Evolutionary conservation across 1,284 basidiomycete genomes (phyloP), one percentile per base, ranked within the genome.

Genomic region (Ceratobasidium theobromae): DNA sequence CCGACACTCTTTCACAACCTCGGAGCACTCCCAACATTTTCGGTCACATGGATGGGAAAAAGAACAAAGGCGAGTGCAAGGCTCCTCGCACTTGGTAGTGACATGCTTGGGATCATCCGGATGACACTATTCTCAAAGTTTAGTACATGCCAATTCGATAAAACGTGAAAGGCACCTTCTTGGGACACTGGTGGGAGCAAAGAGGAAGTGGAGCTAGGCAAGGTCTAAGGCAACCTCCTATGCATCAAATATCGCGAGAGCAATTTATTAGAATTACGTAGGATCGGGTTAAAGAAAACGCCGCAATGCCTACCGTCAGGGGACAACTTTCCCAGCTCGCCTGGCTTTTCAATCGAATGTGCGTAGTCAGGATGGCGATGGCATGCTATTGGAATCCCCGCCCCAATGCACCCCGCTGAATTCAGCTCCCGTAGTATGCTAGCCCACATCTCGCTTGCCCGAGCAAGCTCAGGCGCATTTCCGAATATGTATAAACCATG

Each of bases 401-500:
- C 67, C 9, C 86, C 86, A 14, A 89, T 67, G 11, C 76, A 75
- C 5, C 79, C 81, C 28, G 77, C 71, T 1, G 72, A 70, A 25
- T 81, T 77, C 18, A 90, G 74, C 70, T 86, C 80, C 9, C 83
- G 77, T 1, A 89, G 74, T 16, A 91, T 77, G 0, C 74, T 75
- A 0, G 72, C 71, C 90, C 89, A 91, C 79, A 87, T 88, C 5
- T 71, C 52, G 67, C 81, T 86, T 72, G 73, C 76, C 40, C 73
- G 73, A 1, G 79, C 75, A 30, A 86, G 72, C 67, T 86, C 79
- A 0, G 75, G 71, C 0, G 85, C 81, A 67, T 91, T 89, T 16
- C 89, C 89, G 1, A 91, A 76, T 33, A 91, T 84, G 71, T 80
- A 89, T 12, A 91, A 76, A 2, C 88, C 89, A 67, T 91, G 81